phyloP scores from a whole-genome alignment of 1,139 yeast genomes.

The Nakaseomyces uthaithaninus region DNA sequence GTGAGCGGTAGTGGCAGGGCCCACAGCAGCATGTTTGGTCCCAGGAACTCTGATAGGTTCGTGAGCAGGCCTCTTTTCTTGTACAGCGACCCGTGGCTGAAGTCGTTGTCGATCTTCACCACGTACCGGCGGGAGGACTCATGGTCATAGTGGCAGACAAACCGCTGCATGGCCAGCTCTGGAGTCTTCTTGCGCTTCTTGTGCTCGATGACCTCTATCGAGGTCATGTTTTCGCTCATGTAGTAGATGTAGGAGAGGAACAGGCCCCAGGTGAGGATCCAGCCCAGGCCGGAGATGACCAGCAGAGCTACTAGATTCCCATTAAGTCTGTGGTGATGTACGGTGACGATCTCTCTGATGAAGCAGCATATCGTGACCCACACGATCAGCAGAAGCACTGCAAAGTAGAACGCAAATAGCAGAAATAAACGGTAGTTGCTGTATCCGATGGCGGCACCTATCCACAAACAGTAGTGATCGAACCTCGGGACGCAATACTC shows the following conservation, averaged over 20 bases:
- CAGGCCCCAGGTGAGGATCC: conserved; percentile 38
- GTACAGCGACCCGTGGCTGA: conserved; percentile 16
- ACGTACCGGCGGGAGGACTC: conserved; percentile 17
- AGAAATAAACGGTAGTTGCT: conserved; percentile 46
- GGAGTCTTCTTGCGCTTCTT: conserved; percentile 16
- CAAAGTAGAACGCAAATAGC: conserved; percentile 39
- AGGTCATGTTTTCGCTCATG: conserved; percentile 39
- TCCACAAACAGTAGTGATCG: conserved; percentile 63
- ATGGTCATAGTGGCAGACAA: conserved; percentile 12
- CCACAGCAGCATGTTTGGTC: conserved; percentile 21
- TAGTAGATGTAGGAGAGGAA: conserved; percentile 36
- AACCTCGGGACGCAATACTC: conserved; percentile 46
- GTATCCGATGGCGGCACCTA: conserved; percentile 52
- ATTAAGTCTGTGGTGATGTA: conserved; percentile 31
- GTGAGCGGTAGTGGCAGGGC: conserved; percentile 16
- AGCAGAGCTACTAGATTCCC: conserved; percentile 42
- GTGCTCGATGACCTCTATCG: conserved; percentile 34
- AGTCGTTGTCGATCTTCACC: conserved; percentile 11
- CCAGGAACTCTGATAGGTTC: conserved; percentile 21
- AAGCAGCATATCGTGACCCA: conserved; percentile 29
- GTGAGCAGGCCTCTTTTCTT: conserved; percentile 11
- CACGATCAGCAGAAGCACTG: conserved; percentile 31
- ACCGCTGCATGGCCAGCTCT: conserved; percentile 3
- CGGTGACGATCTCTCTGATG: conserved; percentile 30
- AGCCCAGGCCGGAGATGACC: conserved; percentile 37